Evolutionary conservation across 2,329 filamentous ascomycete genomes (phyloP).

Genomic region (Calonectria hawksworthii): DNA sequence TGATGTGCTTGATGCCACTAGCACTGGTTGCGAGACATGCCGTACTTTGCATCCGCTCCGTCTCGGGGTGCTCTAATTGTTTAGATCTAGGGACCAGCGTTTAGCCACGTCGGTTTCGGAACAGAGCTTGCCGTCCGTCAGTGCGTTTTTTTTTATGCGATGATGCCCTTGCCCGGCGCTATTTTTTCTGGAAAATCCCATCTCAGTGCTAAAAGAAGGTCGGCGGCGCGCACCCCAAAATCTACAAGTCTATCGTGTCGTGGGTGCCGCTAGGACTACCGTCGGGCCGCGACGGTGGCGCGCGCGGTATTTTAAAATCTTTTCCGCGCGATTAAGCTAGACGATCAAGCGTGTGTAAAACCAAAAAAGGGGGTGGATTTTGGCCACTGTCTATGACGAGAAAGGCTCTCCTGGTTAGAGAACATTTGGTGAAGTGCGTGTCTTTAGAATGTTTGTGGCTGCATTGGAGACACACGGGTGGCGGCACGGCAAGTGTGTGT

Average conservation of each 20-base stretch:
- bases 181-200: not conserved
- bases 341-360: not conserved
- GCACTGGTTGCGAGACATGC: no score
- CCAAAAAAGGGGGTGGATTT: not conserved
- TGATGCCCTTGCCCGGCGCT: not conserved
- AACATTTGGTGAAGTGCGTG: not conserved
- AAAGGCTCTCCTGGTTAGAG: not conserved
- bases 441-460: not conserved
- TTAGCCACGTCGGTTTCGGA: not conserved
- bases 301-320: constrained; percentile 1
- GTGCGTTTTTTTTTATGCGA: not conserved
- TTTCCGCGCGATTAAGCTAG: constrained; percentile 2
- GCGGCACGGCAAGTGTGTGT: not conserved
- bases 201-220: not conserved
- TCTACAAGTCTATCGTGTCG: no score
- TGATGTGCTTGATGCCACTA: not conserved
- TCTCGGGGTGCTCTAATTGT: not conserved
- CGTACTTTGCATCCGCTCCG: not conserved
- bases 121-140: not conserved
- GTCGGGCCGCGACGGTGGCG: not conserved
- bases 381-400: not conserved
- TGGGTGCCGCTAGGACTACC: not conserved
- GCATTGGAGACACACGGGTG: not conserved
- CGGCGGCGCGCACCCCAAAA: not conserved
- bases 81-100: not conserved